These are phyloP conservation scores for Pyrenula massariospora DNA, from an alignment of 495 filamentous ascomycete species.

Conservation along the genomic window DNA sequence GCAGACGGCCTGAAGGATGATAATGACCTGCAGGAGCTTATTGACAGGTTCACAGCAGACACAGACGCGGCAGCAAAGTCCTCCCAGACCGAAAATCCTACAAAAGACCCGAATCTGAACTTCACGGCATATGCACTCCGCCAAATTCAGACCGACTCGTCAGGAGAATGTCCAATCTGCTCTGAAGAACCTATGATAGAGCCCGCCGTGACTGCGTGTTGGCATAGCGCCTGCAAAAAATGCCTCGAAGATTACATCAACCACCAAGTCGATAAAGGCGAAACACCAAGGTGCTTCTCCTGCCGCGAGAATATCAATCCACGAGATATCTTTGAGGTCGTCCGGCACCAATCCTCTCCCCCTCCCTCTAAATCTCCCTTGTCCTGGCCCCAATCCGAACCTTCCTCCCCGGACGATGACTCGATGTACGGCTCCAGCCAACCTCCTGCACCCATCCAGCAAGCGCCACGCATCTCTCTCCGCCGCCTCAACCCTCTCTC, in stretches of 20 bases:
- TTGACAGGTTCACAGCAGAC: conserved; percentile 65
- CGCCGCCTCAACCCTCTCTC: conserved; percentile 68
- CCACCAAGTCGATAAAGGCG: conserved; percentile 67
- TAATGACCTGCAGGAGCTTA: conserved; percentile 83
- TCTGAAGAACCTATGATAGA: conserved; percentile 89
- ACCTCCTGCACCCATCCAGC: conserved; percentile 18
- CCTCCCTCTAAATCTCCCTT: conserved; percentile 12
- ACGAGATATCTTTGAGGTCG: conserved; percentile 82
- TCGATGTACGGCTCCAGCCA: conserved; percentile 19
- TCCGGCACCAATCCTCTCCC: conserved; percentile 35
- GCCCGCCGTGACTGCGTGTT: conserved; percentile 87
- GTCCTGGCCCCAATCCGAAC: conserved; percentile 8
- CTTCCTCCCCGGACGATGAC: conserved; percentile 17
- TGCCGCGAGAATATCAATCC: conserved; percentile 75
- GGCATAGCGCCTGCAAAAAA: conserved; percentile 91
- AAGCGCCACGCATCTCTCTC: conserved; percentile 55
- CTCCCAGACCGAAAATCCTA: conserved; percentile 16
- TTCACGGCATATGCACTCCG: conserved; percentile 80
- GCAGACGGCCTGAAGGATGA: conserved; percentile 79
- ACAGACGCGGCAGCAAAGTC: conserved; percentile 45
- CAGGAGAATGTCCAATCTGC: conserved; percentile 89
- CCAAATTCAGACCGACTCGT: conserved; percentile 81
- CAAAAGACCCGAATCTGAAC: conserved; percentile 43
- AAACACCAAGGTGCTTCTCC: conserved; percentile 71
- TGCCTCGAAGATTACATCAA: conserved; percentile 80